Conservation (phyloP, 257 asterid genomes). For the Solanum ahanhuiri region DNA sequence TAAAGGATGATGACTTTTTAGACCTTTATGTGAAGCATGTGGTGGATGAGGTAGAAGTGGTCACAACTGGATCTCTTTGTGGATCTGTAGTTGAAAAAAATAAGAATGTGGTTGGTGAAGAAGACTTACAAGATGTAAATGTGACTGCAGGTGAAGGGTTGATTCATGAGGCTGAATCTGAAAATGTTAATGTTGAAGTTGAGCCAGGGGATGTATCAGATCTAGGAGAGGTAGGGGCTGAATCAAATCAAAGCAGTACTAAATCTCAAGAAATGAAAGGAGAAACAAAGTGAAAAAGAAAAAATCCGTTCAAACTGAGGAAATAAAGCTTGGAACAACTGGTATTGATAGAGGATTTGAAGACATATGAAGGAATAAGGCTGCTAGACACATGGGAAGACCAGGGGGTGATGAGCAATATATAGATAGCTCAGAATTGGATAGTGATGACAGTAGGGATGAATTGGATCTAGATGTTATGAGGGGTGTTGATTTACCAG, state of each 20-base stretch:
- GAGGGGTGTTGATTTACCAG: background rate
- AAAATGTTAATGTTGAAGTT: background rate
- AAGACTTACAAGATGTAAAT: background rate
- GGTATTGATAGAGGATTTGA: background rate
- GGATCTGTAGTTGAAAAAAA: too few species aligned
- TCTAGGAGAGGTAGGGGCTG: background rate
- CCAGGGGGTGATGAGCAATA: too few species aligned
- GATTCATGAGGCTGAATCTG: background rate
- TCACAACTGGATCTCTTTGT: too few species aligned
- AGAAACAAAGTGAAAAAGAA: too few species aligned
- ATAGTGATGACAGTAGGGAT: too few species aligned
- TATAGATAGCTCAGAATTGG: background rate
- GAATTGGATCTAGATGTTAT: too few species aligned
- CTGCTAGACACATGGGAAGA: background rate
- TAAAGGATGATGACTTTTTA: too few species aligned
- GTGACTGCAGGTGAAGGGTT: background rate
- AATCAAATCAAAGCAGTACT: too few species aligned
- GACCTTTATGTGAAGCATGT: too few species aligned
- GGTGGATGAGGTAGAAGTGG: too few species aligned
- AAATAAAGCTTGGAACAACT: background rate
- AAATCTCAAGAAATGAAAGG: background rate
- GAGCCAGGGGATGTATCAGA: background rate
- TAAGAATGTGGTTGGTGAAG: too few species aligned
- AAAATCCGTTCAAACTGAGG: too few species aligned
- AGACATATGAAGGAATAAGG: background rate